phyloP scores from a whole-genome alignment of 768 basidiomycete genomes.

The Suillus weaverae region DNA sequence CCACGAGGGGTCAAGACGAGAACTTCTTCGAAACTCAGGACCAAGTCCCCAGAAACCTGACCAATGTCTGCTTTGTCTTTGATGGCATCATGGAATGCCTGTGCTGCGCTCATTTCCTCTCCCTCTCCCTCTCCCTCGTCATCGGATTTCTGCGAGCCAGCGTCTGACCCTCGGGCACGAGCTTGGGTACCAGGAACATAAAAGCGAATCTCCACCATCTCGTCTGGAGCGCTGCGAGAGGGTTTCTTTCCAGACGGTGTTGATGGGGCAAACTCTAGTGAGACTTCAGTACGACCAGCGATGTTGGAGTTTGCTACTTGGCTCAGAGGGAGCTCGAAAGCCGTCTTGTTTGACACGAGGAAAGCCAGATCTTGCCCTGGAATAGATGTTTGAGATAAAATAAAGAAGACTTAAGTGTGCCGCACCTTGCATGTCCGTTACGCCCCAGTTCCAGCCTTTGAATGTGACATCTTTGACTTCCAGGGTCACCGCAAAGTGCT shows the following conservation, averaged over 20 bases:
- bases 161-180: slow-evolving; percentile 65
- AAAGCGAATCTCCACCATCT: slow-evolving; percentile 95
- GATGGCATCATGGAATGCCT: slow-evolving; percentile 94
- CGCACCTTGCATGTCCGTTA: slow-evolving; percentile 89
- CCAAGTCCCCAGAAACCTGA: slow-evolving; percentile 85
- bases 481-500: slow-evolving; percentile 81
- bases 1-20: slow-evolving; percentile 94
- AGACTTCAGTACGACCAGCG: slow-evolving; percentile 96
- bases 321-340: slow-evolving; percentile 86
- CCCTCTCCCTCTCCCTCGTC: slow-evolving; percentile 64
- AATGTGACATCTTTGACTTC: slow-evolving; percentile 86
- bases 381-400: slow-evolving; percentile 7
- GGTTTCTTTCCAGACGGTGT: slow-evolving; percentile 45
- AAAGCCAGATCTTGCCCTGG: slow-evolving; percentile 91
- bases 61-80: slow-evolving; percentile 97
- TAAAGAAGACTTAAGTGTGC: background rate
- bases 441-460: slow-evolving; percentile 99
- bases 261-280: slow-evolving; percentile 82
- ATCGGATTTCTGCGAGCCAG: slow-evolving; percentile 71
- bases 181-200: slow-evolving; percentile 84
- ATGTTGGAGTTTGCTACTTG: slow-evolving; percentile 97
- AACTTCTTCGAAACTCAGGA: slow-evolving; percentile 94
- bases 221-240: slow-evolving; percentile 56
- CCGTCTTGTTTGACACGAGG: slow-evolving; percentile 79
- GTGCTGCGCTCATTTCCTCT: slow-evolving; percentile 87